Evolutionary conservation across 2,329 filamentous ascomycete species (phyloP), one percentile per base, ranked within the genome.

Genomic region (Penicillium freii): DNA sequence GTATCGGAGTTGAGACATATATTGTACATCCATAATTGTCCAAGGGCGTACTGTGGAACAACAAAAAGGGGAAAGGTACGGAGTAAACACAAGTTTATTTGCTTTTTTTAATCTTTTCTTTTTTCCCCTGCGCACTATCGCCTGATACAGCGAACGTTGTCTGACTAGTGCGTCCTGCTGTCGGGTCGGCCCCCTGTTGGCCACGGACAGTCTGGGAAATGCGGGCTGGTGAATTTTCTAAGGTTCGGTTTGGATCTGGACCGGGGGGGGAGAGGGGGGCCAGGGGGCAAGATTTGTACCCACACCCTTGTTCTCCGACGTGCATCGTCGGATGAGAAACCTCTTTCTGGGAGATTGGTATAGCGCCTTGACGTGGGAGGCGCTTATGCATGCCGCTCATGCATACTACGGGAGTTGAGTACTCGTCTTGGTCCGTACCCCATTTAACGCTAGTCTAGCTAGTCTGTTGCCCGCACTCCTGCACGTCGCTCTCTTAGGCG

Each of bases 401-500:
- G 25, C 36, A 29, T n/a, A 51, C 15, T n/a, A 21, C 19, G 33
- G 51, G 23, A 29, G 21, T 46, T 38, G 40, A 29, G 34, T 5
- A 13, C 39, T 44, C 42, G 9, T 44, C 25, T 29, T 44, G 11
- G 17, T 44, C 13, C 11, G 13, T 46, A 5, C 27, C 13, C 13
- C n/a, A 4, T 13, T 39, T 27, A 11, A 47, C n/a, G n/a, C 29
- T 27, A 39, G 34, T 21, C 15, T 33, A 23, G 10, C 29, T 27
- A 39, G 34, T 21, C 15, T 33, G 31, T 27, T 44, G 33, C 11
- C 25, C 33, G 21, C 33, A 15, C 49, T 47, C 53, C 49, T 63
- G 57, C 60, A 61, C 33, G 29, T 55, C 40, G 57, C 62, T 58
- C 25, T 58, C 48, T 63, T 57, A n/a, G 59, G 49, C 21, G 27